Percentiles rank a stretch among this genome's conserved stretches.
These are phyloP conservation scores for Daldinia bambusicola DNA, from an alignment of 495 filamentous ascomycete genomes.

Conservation along the genomic window DNA sequence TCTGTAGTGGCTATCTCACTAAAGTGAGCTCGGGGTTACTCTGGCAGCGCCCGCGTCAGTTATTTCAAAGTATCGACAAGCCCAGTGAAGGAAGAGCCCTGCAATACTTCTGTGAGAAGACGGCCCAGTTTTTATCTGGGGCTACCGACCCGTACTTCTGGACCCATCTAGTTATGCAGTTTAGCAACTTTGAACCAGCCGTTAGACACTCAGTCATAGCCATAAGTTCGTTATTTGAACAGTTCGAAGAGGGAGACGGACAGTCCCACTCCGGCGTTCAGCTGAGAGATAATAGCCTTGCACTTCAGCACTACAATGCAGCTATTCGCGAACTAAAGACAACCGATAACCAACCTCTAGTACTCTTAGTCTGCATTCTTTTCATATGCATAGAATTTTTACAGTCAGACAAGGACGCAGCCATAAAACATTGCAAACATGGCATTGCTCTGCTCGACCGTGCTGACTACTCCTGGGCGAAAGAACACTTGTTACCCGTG, in stretches of 20 bases:
- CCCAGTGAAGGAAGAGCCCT: conserved; percentile 50
- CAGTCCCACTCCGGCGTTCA: conserved; percentile 47
- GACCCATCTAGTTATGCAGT: conserved; percentile 61
- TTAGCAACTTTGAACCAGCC: conserved; percentile 61
- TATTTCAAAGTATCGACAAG: conserved; percentile 39
- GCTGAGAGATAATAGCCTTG: conserved; percentile 39
- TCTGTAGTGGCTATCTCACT: conserved; percentile 48
- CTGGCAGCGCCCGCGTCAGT: conserved; percentile 42
- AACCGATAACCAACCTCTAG: conserved; percentile 45
- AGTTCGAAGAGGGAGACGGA: conserved; percentile 28
- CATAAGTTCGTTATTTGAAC: conserved; percentile 51
- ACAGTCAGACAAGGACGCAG: conserved; percentile 55
- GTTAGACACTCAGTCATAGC: conserved; percentile 66
- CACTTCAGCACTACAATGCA: conserved; percentile 51
- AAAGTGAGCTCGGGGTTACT: conserved; percentile 42
- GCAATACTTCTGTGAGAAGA: conserved; percentile 56
- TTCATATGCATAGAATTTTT: conserved; percentile 67
- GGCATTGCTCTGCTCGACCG: conserved; percentile 50
- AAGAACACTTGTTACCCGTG: conserved; percentile 38
- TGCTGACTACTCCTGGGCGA: conserved; percentile 39
- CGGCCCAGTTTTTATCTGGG: conserved; percentile 52
- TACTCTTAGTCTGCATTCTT: conserved; percentile 64
- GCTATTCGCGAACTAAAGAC: conserved; percentile 49
- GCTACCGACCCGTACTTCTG: conserved; percentile 63
- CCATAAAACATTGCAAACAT: conserved; percentile 54